Base-by-base conservation (phyloP, 805 yeast genomes). In the Candida peoriensis region DNA sequence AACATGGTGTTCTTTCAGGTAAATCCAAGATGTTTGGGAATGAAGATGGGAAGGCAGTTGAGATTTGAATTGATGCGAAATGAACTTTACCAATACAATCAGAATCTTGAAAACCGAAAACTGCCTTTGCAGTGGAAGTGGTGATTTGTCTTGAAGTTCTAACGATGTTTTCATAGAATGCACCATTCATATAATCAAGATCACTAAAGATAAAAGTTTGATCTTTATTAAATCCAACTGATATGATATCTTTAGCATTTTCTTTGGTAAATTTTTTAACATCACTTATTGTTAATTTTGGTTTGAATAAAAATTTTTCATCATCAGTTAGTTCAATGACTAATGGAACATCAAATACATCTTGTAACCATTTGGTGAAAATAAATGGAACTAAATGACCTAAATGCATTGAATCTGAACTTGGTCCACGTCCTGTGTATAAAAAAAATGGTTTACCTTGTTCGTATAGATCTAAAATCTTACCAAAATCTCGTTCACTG, bases 281-380 rank as follows among this genome's bases (percentile, higher is more conserved):
- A 52, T 90, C 95, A 22, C 81, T 85, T 42, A 93, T 83, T 17
- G 90, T 83, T 52, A 93, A 73, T 54, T 85, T 81, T 47, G 73
- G 96, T 64, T 93, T 93, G 73, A 93, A 93, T 52, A 93, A 63
- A 60, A 93, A 93, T 67, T 93, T 93, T 62, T 93, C 98, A 60
- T 93, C 98, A 59, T 93, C 98, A 4, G 97, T 89, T 63, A 87
- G 65, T 62, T 93, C 97, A 48, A 93, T 78, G 24, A 93, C 94
- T 44, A 93, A 70, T 15, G 98, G 97, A 39, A 77, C 96, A 57
- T 93, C 97, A 58, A 93, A 93, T 3, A 90, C 97, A 30, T 90
- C 97, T 62, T 93, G 98, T 52, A 93, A 72, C 97, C 97, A 93
- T 62, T 89, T 88, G 37, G 98, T 93, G 68, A 93, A 93, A 21